Evolutionary conservation across 169 alveolate species (phyloP).

Genomic region (Cryptosporidium muris): DNA sequence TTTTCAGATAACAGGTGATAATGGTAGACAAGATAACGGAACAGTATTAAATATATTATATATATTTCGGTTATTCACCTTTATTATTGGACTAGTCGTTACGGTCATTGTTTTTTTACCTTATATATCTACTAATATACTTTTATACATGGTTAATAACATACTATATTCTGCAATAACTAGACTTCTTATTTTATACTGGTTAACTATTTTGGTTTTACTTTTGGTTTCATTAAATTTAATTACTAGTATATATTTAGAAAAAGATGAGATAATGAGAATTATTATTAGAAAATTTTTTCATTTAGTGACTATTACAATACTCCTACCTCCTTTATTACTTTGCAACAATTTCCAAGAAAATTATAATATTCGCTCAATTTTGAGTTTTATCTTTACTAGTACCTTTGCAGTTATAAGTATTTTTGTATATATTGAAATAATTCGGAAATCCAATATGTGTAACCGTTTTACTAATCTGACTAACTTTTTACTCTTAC

Average conservation of each 20-base stretch:
- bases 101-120: neutral
- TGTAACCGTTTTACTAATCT: constrained; percentile 5
- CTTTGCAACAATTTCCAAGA: neutral
- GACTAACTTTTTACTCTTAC: constrained; percentile 14
- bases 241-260: neutral
- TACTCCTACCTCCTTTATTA: constrained; percentile 39
- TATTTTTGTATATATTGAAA: constrained; percentile 15
- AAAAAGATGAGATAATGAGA: neutral
- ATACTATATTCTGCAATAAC: neutral
- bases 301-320: constrained; percentile 20
- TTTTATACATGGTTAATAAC: constrained; percentile 7
- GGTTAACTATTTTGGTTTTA: constrained; percentile 3
- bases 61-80: no score
- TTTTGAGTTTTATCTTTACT: constrained; percentile 18
- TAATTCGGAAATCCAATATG: constrained; percentile 15
- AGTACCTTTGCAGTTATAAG: constrained; percentile 5
- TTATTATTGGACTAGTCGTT: no score
- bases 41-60: no score
- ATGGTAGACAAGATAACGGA: neutral
- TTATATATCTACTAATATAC: neutral
- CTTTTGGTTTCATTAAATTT: neutral
- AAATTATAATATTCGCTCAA: neutral
- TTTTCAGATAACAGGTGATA: neutral
- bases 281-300: constrained; percentile 23
- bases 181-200: constrained; percentile 8